Evolutionary conservation across 345 rosid genomes (phyloP).

Genomic region (Noccaea bulbosa): DNA sequence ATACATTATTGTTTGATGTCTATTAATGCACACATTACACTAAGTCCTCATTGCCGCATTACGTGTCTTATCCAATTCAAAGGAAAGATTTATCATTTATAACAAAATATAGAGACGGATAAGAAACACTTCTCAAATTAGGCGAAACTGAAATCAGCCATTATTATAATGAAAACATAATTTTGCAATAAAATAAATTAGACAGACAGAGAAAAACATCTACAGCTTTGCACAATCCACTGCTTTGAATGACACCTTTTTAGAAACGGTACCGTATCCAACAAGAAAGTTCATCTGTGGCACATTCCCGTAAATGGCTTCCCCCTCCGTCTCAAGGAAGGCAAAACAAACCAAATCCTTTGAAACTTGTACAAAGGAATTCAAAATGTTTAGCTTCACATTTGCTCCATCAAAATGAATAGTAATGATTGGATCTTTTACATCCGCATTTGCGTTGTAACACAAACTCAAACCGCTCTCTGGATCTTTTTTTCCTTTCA

Average conservation of each 20-base stretch:
- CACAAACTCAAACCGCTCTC: conserved; percentile 34
- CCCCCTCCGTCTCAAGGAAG: not conserved
- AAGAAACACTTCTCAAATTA: not conserved
- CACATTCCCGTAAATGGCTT: conserved; percentile 53
- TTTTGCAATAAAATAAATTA: not conserved
- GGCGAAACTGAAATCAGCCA: not conserved
- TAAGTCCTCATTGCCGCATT: too few relatives aligned
- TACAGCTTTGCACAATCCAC: conserved; percentile 49
- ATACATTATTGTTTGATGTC: too few relatives aligned
- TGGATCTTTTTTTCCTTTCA: conserved; percentile 31
- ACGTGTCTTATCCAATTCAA: too few relatives aligned
- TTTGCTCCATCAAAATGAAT: conserved; percentile 55
- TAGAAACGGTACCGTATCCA: conserved; percentile 49
- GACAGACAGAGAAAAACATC: not conserved
- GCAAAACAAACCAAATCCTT: conserved; percentile 48
- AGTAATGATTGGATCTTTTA: conserved; percentile 39
- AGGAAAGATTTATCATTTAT: too few relatives aligned
- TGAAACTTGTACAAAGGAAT: conserved; percentile 45
- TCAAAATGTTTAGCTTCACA: conserved; percentile 40
- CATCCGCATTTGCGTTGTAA: conserved; percentile 25
- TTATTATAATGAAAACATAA: conserved; percentile 2
- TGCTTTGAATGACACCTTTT: conserved; percentile 52
- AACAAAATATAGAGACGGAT: too few relatives aligned
- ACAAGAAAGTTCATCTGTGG: conserved; percentile 57
- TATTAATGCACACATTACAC: too few relatives aligned